Evolutionary conservation across 2,329 filamentous ascomycete species (phyloP).

Genomic region (Bretziella fagacearum): DNA sequence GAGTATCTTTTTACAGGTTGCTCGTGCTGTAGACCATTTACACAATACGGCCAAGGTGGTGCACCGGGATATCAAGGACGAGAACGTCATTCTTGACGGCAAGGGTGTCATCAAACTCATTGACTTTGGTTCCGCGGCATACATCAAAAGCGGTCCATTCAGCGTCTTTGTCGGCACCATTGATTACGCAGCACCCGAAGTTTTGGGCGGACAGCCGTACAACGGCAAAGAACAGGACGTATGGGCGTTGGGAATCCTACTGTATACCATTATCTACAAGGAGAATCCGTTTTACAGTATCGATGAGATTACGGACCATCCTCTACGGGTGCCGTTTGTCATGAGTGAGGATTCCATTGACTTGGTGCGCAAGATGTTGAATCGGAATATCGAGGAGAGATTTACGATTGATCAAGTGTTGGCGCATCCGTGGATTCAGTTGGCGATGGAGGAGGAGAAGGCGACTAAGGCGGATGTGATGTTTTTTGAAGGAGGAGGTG

Average conservation of each 20-base stretch:
- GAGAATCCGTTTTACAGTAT: constrained; percentile 99
- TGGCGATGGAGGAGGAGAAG: constrained; percentile 13
- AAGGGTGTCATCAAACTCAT: constrained; percentile 94
- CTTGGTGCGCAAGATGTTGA: constrained; percentile 77
- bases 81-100: constrained; percentile 91
- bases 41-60: constrained; percentile 84
- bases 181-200: constrained; percentile 97
- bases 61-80: constrained; percentile 96
- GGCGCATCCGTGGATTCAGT: constrained; percentile 64
- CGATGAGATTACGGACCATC: constrained; percentile 97
- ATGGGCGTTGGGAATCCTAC: constrained; percentile 88
- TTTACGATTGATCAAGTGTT: constrained; percentile 79
- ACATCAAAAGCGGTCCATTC: constrained; percentile 96
- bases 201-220: constrained; percentile 81
- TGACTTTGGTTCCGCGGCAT: constrained; percentile 93
- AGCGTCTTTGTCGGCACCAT: constrained; percentile 98
- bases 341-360: constrained; percentile 88
- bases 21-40: constrained; percentile 73
- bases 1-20: constrained; percentile 90
- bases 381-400: constrained; percentile 68
- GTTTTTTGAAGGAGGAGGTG: too few relatives aligned
- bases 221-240: constrained; percentile 94
- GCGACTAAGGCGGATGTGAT: constrained; percentile 4
- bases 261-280: constrained; percentile 99
- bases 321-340: constrained; percentile 74